Evolutionary conservation across 352 stramenopile genomes (phyloP).

Genomic region (Stephanocyclus meneghinianus): DNA sequence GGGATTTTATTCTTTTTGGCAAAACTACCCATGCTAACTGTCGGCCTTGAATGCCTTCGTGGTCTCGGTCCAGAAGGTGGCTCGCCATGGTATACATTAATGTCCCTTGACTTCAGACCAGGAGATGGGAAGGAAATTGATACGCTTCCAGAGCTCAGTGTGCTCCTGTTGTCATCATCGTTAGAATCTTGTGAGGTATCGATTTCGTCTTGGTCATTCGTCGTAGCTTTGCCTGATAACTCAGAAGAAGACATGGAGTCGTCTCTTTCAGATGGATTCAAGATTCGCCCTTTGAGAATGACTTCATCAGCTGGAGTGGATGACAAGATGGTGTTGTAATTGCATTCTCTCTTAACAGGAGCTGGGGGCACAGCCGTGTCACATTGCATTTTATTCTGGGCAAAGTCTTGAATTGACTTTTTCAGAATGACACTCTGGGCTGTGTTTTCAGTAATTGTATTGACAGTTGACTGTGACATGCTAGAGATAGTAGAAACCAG

Average conservation of each 20-base stretch:
- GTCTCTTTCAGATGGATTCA: slow-evolving; percentile 18
- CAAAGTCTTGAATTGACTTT: slow-evolving; percentile 58
- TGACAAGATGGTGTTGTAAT: slow-evolving; percentile 48
- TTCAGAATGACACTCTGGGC: slow-evolving; percentile 17
- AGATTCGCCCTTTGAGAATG: slow-evolving; percentile 44
- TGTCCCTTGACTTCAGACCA: slow-evolving; percentile 40
- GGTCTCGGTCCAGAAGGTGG: slow-evolving; percentile 1
- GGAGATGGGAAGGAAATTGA: slow-evolving; percentile 27
- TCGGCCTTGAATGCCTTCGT: slow-evolving; percentile 15
- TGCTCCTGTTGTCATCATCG: slow-evolving; percentile 38
- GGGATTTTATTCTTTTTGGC: slow-evolving; percentile 38
- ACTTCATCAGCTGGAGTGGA: slow-evolving; percentile 46
- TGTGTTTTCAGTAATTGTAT: slow-evolving; percentile 26
- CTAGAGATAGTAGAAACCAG: slow-evolving; percentile 29
- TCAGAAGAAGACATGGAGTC: slow-evolving; percentile 7
- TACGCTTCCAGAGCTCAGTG: slow-evolving; percentile 20
- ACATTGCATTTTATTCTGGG: slow-evolving; percentile 44
- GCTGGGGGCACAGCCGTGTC: slow-evolving; percentile 39
- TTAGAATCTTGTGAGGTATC: slow-evolving; percentile 37
- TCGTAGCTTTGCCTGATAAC: background rate
- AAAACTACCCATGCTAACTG: background rate
- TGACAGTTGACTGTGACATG: slow-evolving; percentile 24
- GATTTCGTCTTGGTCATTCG: slow-evolving; percentile 4
- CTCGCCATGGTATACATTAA: slow-evolving; percentile 31
- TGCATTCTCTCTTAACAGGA: slow-evolving; percentile 34